Evolutionary conservation across 1,284 basidiomycete species (phyloP), one percentile per base, ranked within the genome.

Genomic region (Sporisorium graminicola): DNA sequence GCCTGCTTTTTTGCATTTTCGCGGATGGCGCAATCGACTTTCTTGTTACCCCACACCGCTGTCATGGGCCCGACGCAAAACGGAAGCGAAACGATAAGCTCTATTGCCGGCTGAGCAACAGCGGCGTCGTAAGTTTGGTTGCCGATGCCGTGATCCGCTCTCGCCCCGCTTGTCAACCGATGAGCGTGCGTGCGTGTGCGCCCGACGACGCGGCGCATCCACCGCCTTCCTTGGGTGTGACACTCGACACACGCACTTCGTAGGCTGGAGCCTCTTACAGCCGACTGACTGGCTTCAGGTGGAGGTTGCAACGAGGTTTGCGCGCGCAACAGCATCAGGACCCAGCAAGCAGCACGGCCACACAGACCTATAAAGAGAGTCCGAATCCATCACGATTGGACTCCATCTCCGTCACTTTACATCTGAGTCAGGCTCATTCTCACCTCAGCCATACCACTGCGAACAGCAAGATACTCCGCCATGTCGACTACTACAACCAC

Each of bases 101-200:
- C 37, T 37, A 52, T 55, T 47, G 40, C 54, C 58, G 54, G 37
- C 35, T 37, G 8, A 43, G 6, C 43, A n/a, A n/a, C n/a, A n/a
- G n/a, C n/a, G n/a, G n/a, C n/a, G n/a, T 60, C 67, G 67, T 52
- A 22, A 64, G 47, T 70, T 70, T 64, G 52, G 8, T 60, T 58
- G 57, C 67, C 67, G 67, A 70, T 70, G 67, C 67, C 67, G 67
- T 70, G 61, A 59, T 70, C 33, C 20, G 16, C 5, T 16, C 10
- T 16, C 18, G 9, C 14, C 10, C 35, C 4, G 37, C 16, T 40
- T 40, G 37, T 40, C 37, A 40, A 16, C 37, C 13, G 37, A 14
- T 18, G 14, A 5, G 10, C 29, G 5, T 31, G 5, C 5, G n/a
- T n/a, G 29, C 29, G 29, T 31, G 10, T 31, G 29, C 29, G 5